Base-by-base conservation (phyloP, 768 basidiomycete species). In the Epithele typhae region DNA sequence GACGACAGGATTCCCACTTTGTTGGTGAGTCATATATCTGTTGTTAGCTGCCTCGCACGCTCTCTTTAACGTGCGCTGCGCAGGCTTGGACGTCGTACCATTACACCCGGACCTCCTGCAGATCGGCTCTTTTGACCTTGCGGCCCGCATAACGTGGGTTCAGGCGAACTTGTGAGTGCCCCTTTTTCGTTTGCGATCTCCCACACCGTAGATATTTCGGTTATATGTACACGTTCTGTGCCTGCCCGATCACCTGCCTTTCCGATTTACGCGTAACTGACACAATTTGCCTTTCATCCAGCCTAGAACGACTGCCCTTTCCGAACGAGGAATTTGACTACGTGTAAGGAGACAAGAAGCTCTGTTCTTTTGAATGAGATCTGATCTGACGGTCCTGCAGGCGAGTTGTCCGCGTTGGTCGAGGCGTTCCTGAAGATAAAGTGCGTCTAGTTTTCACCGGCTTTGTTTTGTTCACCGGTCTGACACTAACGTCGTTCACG, bases 391-490 rank as follows among this genome's bases (percentile, higher is more conserved):
- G 12, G 46, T 18, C 37, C 10, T 38, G 32, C 21, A 86, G 83
- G 35, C 84, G 84, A 58, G 69, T 84, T 53, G 84, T 84, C 56
- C 75, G 84, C 6, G 78, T 89, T 37, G 80, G 83, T 1, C 72
- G 82, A 19, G 86, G 85, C 32, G 81, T 89, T 34, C 87, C 87
- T 12, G 85, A 88, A 57, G 74, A 87, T 60, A 83, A 81, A 69
- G 84, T 84, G 38, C 58, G 4, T 11, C 33, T 11, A 30, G n/a
- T 30, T 7, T 7, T 14, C 7, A 30, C 27, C 27, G 27, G 27
- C 27, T 14, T 30, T 30, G 7, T 7, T 30, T 30, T 30, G 14
- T 30, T 30, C 27, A 30, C 27, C 27, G 27, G 27, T n/a, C n/a
- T n/a, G n/a, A n/a, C 7, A 30, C 14, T 30, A 30, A 30, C 14